These are phyloP conservation scores for Calonectria naviculata DNA, from an alignment of 2,329 filamentous ascomycete species.

Conservation along the genomic window DNA sequence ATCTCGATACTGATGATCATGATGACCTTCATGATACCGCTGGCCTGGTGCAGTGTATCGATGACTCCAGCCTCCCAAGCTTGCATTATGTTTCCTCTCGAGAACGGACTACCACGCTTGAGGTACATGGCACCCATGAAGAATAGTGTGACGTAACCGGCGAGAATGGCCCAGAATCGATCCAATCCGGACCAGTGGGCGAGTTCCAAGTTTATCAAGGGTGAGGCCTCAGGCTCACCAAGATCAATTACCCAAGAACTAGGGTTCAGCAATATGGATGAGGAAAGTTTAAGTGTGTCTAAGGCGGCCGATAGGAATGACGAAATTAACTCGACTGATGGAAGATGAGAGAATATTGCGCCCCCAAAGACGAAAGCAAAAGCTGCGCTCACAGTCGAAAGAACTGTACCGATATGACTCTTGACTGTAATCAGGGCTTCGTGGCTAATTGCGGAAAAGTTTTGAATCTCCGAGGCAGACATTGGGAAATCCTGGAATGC, in stretches of 20 bases:
- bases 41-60: slow-evolving; percentile 90
- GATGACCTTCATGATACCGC: slow-evolving; percentile 97
- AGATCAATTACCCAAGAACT: slow-evolving; percentile 70
- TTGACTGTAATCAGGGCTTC: slow-evolving; percentile 74
- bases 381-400: slow-evolving; percentile 51
- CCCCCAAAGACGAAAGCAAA: slow-evolving; percentile 59
- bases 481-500: slow-evolving; percentile 63
- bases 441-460: slow-evolving; percentile 82
- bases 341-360: slow-evolving; percentile 45
- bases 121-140: slow-evolving; percentile 83
- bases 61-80: slow-evolving; percentile 82
- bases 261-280: slow-evolving; percentile 54
- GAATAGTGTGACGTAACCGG: slow-evolving; percentile 84
- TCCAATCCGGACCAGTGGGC: slow-evolving; percentile 76
- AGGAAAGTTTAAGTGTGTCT: slow-evolving; percentile 32
- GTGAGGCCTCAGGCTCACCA: slow-evolving; percentile 52
- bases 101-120: slow-evolving; percentile 76
- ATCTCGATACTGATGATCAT: slow-evolving; percentile 99
- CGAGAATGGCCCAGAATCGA: slow-evolving; percentile 76
- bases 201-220: slow-evolving; percentile 64
- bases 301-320: slow-evolving; percentile 24
- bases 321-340: slow-evolving; percentile 23
- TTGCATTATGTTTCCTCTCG: slow-evolving; percentile 64
- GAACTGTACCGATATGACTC: slow-evolving; percentile 55
- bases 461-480: slow-evolving; percentile 73